Evolutionary conservation across 2,329 filamentous ascomycete species (phyloP).

Genomic region (Pseudogymnoascus sp.): DNA sequence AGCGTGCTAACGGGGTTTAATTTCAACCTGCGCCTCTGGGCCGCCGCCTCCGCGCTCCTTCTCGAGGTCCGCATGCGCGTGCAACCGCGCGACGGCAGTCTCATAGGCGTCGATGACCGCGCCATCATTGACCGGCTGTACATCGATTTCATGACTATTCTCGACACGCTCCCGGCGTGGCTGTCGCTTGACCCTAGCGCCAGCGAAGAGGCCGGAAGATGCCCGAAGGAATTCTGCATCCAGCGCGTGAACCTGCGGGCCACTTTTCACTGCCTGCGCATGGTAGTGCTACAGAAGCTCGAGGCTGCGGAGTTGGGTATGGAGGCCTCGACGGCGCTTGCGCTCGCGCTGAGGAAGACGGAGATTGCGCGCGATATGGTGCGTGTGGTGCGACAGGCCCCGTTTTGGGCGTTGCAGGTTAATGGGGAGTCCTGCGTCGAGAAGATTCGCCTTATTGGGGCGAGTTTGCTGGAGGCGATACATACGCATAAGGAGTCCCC

Average conservation of each 20-base stretch:
- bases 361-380: constrained; percentile 39
- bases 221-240: constrained; percentile 21
- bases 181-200: constrained; percentile 24
- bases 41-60: constrained; percentile 34
- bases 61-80: constrained; percentile 28
- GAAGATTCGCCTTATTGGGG: constrained; percentile 35
- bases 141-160: constrained; percentile 35
- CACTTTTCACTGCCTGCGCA: constrained; percentile 35
- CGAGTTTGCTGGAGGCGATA: constrained; percentile 33
- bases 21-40: constrained; percentile 35
- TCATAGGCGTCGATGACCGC: constrained; percentile 1
- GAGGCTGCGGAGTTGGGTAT: constrained; percentile 13
- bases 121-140: constrained; percentile 30
- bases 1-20: constrained; percentile 36
- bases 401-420: constrained; percentile 36
- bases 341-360: constrained; percentile 27
- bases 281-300: constrained; percentile 31
- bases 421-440: constrained; percentile 37
- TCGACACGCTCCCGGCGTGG: constrained; percentile 33
- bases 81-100: constrained; percentile 10
- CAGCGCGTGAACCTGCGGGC: constrained; percentile 37
- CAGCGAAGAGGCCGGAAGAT: constrained; percentile 11
- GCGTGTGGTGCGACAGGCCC: constrained; percentile 33
- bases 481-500: constrained; percentile 33
- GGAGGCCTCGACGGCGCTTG: constrained; percentile 12